Base-by-base conservation (phyloP, 352 stramenopile genomes). In the Phytopythium delawarense region DNA sequence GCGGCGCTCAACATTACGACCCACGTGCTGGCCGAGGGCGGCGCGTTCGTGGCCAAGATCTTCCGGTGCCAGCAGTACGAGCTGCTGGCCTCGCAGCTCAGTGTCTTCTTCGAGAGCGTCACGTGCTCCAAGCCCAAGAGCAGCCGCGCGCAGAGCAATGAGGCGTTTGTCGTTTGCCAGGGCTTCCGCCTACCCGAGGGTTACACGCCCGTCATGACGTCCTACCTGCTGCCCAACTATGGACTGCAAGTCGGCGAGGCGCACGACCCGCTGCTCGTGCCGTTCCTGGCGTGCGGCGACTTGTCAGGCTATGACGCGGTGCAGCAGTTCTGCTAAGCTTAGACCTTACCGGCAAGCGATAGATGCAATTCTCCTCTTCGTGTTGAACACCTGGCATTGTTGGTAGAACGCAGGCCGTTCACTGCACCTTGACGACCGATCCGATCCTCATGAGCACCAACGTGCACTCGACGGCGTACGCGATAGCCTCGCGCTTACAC, bases 41-140 rank as follows among this genome's bases (percentile, higher is more conserved):
- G 98, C n/a, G 92, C 87, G 20, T 99, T 99, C 72, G 96, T 99
- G 20, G 98, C 97, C 55, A 99, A 99, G 80, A 99, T 99, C 64
- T 99, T 99, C 70, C 84, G 97, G 20, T 98, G 96, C 45, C 79
- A 96, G 50, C 96, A 99, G 80, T 96, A 98, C 48, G 90, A 96
- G 20, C 84, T 99, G 34, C 72, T 99, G 11, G 98, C 98, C 54
- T 87, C 92, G 48, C 97, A 99, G 76, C 79, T 99, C 16, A 83
- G 93, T 42, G 66, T 98, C 20, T 96, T 99, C 57, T 99, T 99
- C 75, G 69, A 84, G 35, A 79, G 88, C 39, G 97, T 99, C 6
- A 96, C 85, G 25, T 96, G 98, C 75, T 93, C 94, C 20, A 99
- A 99, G 79, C 98, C 98, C 0, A 96, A 92, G 62, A 98, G 90